Conservation (phyloP, 73 alveolate genomes). For the Paramecium biaurelia region DNA sequence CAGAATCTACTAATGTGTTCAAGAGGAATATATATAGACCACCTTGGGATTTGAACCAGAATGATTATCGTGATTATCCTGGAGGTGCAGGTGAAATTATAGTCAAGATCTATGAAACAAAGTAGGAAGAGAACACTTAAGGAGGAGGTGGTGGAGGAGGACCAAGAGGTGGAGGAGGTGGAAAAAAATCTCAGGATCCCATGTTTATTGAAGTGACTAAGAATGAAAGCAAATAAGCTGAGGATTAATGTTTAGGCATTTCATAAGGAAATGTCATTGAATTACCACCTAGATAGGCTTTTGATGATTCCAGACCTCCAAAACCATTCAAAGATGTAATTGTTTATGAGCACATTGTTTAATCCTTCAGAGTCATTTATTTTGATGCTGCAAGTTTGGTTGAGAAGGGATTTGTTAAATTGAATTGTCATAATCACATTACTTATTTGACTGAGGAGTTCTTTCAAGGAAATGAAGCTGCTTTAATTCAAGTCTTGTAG, state of each 20-base stretch:
- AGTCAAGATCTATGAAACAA: constrained; percentile 34
- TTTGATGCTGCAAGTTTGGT: neutral
- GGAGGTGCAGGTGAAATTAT: constrained; percentile 47
- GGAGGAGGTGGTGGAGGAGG: neutral
- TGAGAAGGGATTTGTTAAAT: neutral
- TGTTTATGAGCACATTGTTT: neutral
- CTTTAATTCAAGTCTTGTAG: neutral
- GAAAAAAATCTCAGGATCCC: neutral
- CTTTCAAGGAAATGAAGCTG: neutral
- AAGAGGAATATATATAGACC: constrained; percentile 11
- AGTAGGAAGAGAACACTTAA: neutral
- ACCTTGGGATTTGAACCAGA: constrained; percentile 3
- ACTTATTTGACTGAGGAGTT: constrained; percentile 1
- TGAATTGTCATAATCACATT: neutral
- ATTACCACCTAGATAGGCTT: constrained; percentile 4
- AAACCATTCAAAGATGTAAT: neutral
- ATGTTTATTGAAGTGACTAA: neutral
- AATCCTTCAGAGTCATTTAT: constrained; percentile 8
- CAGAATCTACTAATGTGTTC: neutral
- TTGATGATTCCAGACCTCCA: neutral
- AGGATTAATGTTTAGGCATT: neutral
- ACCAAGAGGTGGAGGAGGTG: constrained; percentile 12
- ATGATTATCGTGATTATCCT: constrained; percentile 18
- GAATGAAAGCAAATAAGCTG: neutral
- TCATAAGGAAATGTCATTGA: constrained; percentile 30